These are phyloP conservation scores for Diatrype stigma DNA, from an alignment of 2,329 filamentous ascomycete genomes.

Conservation along the genomic window DNA sequence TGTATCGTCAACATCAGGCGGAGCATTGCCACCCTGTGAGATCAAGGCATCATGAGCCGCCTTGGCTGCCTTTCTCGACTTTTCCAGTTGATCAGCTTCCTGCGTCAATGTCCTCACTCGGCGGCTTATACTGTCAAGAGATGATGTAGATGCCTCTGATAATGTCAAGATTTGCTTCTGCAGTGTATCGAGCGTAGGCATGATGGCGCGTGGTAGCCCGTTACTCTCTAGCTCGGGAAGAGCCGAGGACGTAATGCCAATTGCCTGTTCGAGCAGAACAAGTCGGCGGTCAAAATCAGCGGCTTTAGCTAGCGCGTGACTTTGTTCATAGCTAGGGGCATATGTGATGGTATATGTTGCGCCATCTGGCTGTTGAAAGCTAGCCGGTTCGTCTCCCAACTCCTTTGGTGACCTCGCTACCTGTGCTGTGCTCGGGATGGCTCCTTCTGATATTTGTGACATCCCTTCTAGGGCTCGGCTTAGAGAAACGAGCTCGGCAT, in stretches of 20 bases:
- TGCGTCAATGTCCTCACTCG: conserved; percentile 65
- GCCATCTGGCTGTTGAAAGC: conserved; percentile 20
- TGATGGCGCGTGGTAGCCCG: conserved; percentile 61
- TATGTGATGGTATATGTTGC: conserved; percentile 63
- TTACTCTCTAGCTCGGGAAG: conserved; percentile 58
- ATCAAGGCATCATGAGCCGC: conserved; percentile 56
- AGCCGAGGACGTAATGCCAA: conserved; percentile 71
- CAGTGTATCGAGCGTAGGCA: conserved; percentile 76
- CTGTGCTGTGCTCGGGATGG: conserved; percentile 14
- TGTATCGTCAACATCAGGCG: conserved; percentile 44
- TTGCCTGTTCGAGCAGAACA: conserved; percentile 69
- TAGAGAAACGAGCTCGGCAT: conserved; percentile 62
- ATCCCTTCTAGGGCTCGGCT: conserved; percentile 70
- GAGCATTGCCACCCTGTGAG: conserved; percentile 35
- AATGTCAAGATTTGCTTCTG: conserved; percentile 77
- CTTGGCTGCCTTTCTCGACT: conserved; percentile 59
- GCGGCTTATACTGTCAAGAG: conserved; percentile 67
- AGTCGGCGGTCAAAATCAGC: conserved; percentile 86
- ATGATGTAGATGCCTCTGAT: conserved; percentile 65
- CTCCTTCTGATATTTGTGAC: conserved; percentile 30
- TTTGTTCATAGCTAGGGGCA: conserved; percentile 60
- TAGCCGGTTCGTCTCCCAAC: conserved; percentile 15
- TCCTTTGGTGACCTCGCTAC: conserved; percentile 22
- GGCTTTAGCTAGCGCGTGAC: conserved; percentile 70
- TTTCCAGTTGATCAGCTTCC: conserved; percentile 69